Evolutionary conservation across 2,329 filamentous ascomycete species (phyloP).

Genomic region (Cucurbitaria berberidis): DNA sequence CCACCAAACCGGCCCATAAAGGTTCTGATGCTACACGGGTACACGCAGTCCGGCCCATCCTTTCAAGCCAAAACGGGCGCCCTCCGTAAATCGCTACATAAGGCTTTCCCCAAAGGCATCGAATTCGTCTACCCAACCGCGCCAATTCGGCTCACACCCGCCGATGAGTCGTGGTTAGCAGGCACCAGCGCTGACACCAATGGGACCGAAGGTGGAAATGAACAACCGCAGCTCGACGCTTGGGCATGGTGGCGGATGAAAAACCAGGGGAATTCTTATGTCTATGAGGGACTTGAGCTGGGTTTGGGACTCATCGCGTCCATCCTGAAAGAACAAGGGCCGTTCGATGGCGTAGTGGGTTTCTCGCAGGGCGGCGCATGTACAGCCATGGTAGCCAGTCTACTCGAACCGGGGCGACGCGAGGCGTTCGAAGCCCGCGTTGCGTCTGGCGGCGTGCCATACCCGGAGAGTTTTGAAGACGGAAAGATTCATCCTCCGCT

Average conservation of each 20-base stretch:
- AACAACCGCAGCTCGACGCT: conserved; percentile 65
- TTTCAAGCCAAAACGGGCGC: conserved; percentile 91
- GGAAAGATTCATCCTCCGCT: conserved; percentile 60
- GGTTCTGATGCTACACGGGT: conserved; percentile 67
- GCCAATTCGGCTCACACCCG: conserved; percentile 50
- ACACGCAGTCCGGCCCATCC: conserved; percentile 84
- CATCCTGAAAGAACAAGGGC: conserved; percentile 37
- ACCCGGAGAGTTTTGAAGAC: conserved; percentile 54
- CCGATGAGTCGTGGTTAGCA: conserved; percentile 61
- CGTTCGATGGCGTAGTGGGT: conserved; percentile 47
- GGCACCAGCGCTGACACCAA: not conserved
- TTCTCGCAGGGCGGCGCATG: conserved; percentile 57
- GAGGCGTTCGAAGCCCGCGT: conserved; percentile 57
- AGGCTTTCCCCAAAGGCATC: conserved; percentile 67
- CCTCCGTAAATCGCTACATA: conserved; percentile 78
- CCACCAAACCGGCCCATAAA: conserved; percentile 48
- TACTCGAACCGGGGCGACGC: conserved; percentile 66
- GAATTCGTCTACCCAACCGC: conserved; percentile 56
- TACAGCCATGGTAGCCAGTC: conserved; percentile 72
- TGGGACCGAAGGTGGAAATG: conserved; percentile 27
- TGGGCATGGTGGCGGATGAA: conserved; percentile 85
- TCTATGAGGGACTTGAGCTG: conserved; percentile 72
- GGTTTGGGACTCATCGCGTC: conserved; percentile 69
- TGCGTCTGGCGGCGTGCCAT: conserved; percentile 55
- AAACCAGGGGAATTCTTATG: conserved; percentile 56